Percentiles rank a stretch among this genome's conserved stretches.
Evolutionary conservation across 352 stramenopile species (phyloP).

Genomic region (Pythium brassicae): DNA sequence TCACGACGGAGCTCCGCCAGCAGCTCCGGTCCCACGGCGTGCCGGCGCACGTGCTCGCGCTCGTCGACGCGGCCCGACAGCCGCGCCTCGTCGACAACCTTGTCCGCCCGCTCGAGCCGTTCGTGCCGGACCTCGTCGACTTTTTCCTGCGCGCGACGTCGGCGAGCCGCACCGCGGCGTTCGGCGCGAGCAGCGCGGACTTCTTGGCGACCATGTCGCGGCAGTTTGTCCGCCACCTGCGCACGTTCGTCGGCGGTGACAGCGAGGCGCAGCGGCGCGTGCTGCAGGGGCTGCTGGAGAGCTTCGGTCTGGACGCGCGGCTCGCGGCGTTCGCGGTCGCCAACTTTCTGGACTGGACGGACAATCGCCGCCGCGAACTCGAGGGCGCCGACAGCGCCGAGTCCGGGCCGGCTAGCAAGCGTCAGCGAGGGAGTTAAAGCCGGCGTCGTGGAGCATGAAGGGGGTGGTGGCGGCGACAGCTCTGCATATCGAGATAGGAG

Average conservation of each 20-base stretch:
- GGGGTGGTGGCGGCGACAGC: not conserved
- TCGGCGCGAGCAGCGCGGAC: slow-evolving; percentile 36
- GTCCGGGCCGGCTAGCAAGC: slow-evolving; percentile 21
- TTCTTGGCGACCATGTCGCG: slow-evolving; percentile 53
- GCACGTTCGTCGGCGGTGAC: slow-evolving; percentile 27
- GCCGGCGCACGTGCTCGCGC: slow-evolving; percentile 25
- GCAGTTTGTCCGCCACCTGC: slow-evolving; percentile 41
- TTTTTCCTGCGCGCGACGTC: slow-evolving; percentile 56
- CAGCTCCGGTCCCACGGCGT: slow-evolving; percentile 35
- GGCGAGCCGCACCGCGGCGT: slow-evolving; percentile 41
- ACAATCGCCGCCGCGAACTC: slow-evolving; percentile 7
- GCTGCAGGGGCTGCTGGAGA: slow-evolving; percentile 29
- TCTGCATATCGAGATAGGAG: not conserved
- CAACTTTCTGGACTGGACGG: slow-evolving; percentile 35
- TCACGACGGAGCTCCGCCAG: slow-evolving; percentile 39
- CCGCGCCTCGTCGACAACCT: slow-evolving; percentile 36
- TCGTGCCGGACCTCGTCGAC: slow-evolving; percentile 53
- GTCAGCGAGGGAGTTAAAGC: slow-evolving; percentile 21
- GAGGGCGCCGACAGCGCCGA: not conserved
- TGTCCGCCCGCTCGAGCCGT: slow-evolving; percentile 45
- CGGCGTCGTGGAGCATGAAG: not conserved
- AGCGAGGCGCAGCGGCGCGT: slow-evolving; percentile 28
- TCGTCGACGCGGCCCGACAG: slow-evolving; percentile 23
- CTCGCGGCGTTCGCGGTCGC: slow-evolving; percentile 40
- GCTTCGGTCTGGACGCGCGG: slow-evolving; percentile 34